Base-by-base conservation (phyloP, 192 early-diverging fungal genomes). In the Thoreauomyces humboldtii region DNA sequence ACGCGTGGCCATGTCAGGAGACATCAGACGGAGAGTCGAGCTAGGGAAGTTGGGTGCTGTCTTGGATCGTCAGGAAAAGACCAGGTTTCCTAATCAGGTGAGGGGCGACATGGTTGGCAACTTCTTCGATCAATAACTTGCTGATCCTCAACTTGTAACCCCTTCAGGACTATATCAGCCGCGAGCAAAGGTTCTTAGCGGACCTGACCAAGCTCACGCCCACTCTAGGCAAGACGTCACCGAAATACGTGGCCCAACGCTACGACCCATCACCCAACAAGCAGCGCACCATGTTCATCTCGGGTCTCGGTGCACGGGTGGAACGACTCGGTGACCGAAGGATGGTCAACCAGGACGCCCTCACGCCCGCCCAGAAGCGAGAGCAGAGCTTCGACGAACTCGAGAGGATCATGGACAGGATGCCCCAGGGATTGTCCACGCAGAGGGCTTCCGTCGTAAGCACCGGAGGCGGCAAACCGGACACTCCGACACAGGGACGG, bases 81-180 rank as follows among this genome's bases (percentile, higher is more conserved):
- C 52, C 15, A 65, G 74, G 4, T 76, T 56, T 36, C 63, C 58
- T 31, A 72, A 72, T 63, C 74, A 76, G 65, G 65, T 67, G 34
- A 7, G 51, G 27, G n/a, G n/a, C n/a, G n/a, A n/a, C n/a, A n/a
- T n/a, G n/a, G n/a, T n/a, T n/a, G n/a, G n/a, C n/a, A n/a, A n/a
- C n/a, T n/a, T n/a, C n/a, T n/a, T n/a, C n/a, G n/a, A n/a, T n/a
- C n/a, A n/a, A n/a, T n/a, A n/a, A n/a, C n/a, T n/a, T n/a, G n/a
- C n/a, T n/a, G n/a, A n/a, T n/a, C n/a, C n/a, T n/a, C n/a, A n/a
- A n/a, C n/a, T n/a, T n/a, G n/a, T n/a, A n/a, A n/a, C n/a, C 27
- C 19, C 35, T 35, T 60, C 43, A 73, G 63, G 74, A 76, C 46
- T 69, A 44, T 35, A 42, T 61, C 2, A 69, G 56, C 24, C 54